phyloP scores from a whole-genome alignment of 2,329 filamentous ascomycete species.

The Botrytis sinoallii region DNA sequence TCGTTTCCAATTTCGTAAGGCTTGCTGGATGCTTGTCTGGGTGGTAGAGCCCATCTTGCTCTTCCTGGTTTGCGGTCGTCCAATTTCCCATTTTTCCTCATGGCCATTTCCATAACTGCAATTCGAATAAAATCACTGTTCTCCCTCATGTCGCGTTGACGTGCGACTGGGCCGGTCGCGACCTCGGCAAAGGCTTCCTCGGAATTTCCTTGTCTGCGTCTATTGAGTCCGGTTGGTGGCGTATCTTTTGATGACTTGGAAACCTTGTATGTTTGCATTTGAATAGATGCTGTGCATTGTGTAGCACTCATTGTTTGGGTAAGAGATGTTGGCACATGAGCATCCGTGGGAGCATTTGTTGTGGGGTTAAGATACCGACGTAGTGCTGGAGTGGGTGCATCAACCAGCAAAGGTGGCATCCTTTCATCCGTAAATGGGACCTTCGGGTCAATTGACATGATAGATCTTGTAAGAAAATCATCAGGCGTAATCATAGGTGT shows the following conservation, averaged over 20 bases:
- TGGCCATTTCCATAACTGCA: conserved; percentile 69
- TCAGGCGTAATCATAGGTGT: conserved; percentile 63
- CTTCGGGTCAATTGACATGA: conserved; percentile 63
- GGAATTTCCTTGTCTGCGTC: conserved; percentile 31
- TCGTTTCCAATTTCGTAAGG: conserved; percentile 56
- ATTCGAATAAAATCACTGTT: conserved; percentile 70
- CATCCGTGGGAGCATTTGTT: conserved; percentile 48
- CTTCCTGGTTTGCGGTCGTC: conserved; percentile 64
- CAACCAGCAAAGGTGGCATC: conserved; percentile 58
- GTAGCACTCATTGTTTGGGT: conserved; percentile 39
- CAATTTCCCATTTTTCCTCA: conserved; percentile 64
- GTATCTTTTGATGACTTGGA: conserved; percentile 37
- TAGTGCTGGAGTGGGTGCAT: conserved; percentile 63
- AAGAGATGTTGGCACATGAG: conserved; percentile 38
- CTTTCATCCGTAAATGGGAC: conserved; percentile 67
- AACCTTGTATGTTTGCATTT: conserved; percentile 66
- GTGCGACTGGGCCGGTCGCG: conserved; percentile 45
- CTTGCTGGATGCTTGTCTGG: conserved; percentile 53
- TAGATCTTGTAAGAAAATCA: conserved; percentile 64
- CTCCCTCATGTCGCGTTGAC: conserved; percentile 66
- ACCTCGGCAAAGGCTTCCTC: conserved; percentile 38
- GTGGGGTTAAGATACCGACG: conserved; percentile 67
- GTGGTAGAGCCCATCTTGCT: conserved; percentile 65
- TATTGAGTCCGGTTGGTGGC: conserved; percentile 40
- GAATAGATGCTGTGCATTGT: conserved; percentile 63